Conservation (phyloP, 352 stramenopile genomes). For the Phytophthora meadii region DNA sequence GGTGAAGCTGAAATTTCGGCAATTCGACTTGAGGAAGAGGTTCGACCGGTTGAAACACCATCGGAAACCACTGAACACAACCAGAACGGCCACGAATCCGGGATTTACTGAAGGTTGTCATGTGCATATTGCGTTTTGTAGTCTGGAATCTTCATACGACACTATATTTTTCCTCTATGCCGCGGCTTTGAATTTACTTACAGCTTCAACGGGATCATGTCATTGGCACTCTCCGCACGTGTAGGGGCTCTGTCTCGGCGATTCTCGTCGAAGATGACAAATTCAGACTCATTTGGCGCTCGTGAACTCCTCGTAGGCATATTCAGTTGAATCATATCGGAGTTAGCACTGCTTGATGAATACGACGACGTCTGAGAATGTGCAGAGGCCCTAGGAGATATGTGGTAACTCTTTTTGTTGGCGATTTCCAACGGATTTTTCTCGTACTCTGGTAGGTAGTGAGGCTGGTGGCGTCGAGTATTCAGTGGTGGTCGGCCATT, state of each 20-base stretch:
- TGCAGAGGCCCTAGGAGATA: constrained; percentile 14
- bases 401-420: constrained; percentile 27
- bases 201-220: constrained; percentile 70
- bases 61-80: constrained; percentile 1
- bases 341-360: constrained; percentile 26
- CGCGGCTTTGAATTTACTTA: constrained; percentile 24
- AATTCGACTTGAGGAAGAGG: constrained; percentile 9
- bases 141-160: constrained; percentile 12
- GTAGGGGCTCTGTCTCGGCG: constrained; percentile 15
- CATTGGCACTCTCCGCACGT: constrained; percentile 36
- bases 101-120: constrained; percentile 11
- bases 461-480: constrained; percentile 9
- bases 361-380: constrained; percentile 30
- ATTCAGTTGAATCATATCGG: constrained; percentile 32
- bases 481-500: constrained; percentile 14
- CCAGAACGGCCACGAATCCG: constrained; percentile 4
- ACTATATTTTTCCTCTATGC: constrained; percentile 13
- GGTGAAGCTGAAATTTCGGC: background rate
- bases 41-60: constrained; percentile 15
- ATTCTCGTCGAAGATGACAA: constrained; percentile 55
- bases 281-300: constrained; percentile 35
- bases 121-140: background rate
- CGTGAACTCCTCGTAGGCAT: background rate
- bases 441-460: constrained; percentile 25
- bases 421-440: constrained; percentile 9